These are phyloP conservation scores for Cardamine occulta DNA, from an alignment of 345 rosid species.

Conservation along the genomic window DNA sequence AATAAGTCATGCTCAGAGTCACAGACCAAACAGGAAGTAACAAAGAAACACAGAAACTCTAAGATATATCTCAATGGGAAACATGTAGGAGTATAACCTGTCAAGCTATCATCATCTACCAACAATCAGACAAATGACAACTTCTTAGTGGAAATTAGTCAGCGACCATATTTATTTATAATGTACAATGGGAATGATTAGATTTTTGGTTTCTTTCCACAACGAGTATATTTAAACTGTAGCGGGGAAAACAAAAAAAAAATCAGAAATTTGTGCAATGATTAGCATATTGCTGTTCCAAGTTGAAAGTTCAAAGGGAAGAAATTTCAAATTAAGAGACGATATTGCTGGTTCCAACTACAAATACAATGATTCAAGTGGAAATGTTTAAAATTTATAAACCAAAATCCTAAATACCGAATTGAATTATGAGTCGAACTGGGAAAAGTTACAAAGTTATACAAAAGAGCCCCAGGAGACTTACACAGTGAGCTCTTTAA, in stretches of 20 bases:
- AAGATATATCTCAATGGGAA: not conserved
- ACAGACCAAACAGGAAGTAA: conserved; percentile 4
- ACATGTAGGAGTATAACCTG: not conserved
- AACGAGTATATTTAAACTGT: too few species aligned
- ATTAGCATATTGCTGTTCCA: not conserved
- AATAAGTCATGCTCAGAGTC: not conserved
- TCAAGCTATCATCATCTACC: conserved; percentile 5
- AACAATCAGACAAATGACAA: conserved; percentile 16
- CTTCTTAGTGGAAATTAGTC: not conserved
- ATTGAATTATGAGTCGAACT: not conserved
- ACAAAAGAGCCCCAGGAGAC: not conserved
- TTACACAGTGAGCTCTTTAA: conserved; percentile 20
- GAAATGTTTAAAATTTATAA: not conserved
- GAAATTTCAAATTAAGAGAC: not conserved
- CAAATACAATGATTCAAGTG: not conserved
- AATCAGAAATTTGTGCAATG: not conserved
- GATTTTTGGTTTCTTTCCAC: not conserved
- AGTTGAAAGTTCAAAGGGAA: not conserved
- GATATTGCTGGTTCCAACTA: not conserved
- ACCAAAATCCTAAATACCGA: not conserved
- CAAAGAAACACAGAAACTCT: not conserved
- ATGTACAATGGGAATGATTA: not conserved
- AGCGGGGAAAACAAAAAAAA: not conserved
- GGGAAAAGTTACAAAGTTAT: not conserved
- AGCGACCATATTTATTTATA: not conserved